Evolutionary conservation across 192 early-diverging fungal genomes (phyloP), one percentile per base, ranked within the genome.

Genomic region (Coemansia sp.): DNA sequence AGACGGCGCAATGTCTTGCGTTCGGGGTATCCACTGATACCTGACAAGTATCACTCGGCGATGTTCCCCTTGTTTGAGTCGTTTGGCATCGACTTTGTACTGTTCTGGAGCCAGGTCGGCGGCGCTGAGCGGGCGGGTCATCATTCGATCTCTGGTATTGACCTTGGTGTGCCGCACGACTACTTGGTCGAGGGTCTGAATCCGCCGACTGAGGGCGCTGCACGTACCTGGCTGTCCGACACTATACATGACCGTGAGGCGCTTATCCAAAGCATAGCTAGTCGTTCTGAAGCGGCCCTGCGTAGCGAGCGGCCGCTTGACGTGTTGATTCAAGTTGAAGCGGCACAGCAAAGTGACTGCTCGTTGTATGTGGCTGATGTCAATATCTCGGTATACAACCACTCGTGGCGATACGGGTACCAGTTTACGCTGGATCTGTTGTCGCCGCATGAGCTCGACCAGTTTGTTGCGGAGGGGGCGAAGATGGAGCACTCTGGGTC

Each of bases 61-160:
- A 72, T 93, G 21, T 98, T 98, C 73, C 89, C 95, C 9, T 73
- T 96, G 9, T 98, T 92, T 75, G 92, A 89, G 67, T 91, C 90
- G 8, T 91, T 93, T 67, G 91, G 96, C 64, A 86, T 96, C 16
- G 96, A 98, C 67, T 86, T 98, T 64, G 83, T 89, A 11, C 68
- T 98, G 8, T 91, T 94, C 66, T 98, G 94, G 94, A 74, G 63
- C 11, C 70, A 75, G 38, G 26, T 58, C 3, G 81, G 70, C 47
- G 76, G 68, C 3, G 14, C 44, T 8, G 44, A 21, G 23, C 73
- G 70, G 19, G 62, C 69, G 17, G 96, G 96, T 1, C 95, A 98
- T 70, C 95, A 96, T 63, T 95, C 92, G 49, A 94, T 97, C 61
- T 91, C 93, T 23, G 96, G 96, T 17, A 95, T 96, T 52, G 96